Conservation (phyloP, 1,284 basidiomycete genomes). For the Apiotrichum gamsii region DNA sequence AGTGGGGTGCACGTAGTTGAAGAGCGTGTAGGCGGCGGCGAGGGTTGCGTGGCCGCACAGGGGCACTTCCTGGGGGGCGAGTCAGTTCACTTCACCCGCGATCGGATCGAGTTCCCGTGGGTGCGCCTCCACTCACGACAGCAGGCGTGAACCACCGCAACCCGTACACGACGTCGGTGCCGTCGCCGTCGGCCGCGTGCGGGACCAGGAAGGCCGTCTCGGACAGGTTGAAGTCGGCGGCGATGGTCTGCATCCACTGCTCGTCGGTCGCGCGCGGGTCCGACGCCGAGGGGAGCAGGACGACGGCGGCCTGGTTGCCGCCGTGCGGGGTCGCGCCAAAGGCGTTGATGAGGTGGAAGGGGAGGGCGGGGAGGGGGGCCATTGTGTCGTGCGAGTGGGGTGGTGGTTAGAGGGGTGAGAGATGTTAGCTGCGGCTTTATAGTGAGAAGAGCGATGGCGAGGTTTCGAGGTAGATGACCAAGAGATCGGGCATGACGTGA, state of each 20-base stretch:
- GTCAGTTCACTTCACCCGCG: neutral
- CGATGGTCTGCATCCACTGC: conserved; percentile 23
- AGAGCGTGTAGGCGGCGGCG: conserved; percentile 28
- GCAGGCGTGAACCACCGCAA: conserved; percentile 40
- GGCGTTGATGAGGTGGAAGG: conserved; percentile 34
- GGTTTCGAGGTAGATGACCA: too few species aligned
- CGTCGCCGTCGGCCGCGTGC: conserved; percentile 8
- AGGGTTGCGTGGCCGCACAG: conserved; percentile 42
- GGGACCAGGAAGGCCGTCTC: conserved; percentile 37
- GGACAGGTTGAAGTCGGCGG: conserved; percentile 34
- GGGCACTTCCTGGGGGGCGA: conserved; percentile 25
- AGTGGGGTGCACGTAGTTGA: conserved; percentile 21
- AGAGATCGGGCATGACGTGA: too few species aligned
- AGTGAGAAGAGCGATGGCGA: too few species aligned
- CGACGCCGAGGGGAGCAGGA: conserved; percentile 19
- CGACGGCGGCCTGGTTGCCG: conserved; percentile 41
- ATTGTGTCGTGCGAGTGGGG: too few species aligned
- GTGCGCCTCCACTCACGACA: conserved; percentile 19
- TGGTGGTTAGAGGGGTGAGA: too few species aligned
- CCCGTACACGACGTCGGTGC: conserved; percentile 22
- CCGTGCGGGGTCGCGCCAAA: conserved; percentile 29
- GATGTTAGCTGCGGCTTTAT: too few species aligned
- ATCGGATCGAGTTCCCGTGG: too few species aligned
- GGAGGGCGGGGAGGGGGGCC: too few species aligned
- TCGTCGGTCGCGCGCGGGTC: conserved; percentile 26